These are phyloP conservation scores for Aspergillus calidoustus DNA, from an alignment of 2,329 filamentous ascomycete genomes.

Conservation along the genomic window DNA sequence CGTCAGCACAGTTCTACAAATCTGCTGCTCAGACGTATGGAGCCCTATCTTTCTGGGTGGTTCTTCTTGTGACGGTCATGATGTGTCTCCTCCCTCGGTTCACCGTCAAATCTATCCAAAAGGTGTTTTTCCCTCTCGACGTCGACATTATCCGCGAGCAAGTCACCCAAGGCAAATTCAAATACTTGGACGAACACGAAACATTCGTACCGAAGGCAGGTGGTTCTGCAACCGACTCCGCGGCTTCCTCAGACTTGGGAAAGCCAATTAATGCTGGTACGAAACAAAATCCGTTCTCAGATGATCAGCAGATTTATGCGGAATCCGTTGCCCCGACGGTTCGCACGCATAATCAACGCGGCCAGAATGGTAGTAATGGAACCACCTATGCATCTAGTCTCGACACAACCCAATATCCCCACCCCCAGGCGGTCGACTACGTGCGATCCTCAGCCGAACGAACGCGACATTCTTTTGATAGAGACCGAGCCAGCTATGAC, in stretches of 20 bases:
- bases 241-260: slow-evolving; percentile 44
- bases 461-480: slow-evolving; percentile 84
- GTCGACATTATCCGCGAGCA: slow-evolving; percentile 97
- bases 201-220: slow-evolving; percentile 54
- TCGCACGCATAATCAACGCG: slow-evolving; percentile 77
- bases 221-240: slow-evolving; percentile 45
- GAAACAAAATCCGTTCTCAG: slow-evolving; percentile 70
- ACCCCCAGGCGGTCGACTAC: slow-evolving; percentile 64
- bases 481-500: slow-evolving; percentile 51
- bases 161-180: slow-evolving; percentile 79
- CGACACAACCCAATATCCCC: slow-evolving; percentile 53
- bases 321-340: slow-evolving; percentile 80
- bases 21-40: slow-evolving; percentile 79
- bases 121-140: slow-evolving; percentile 90
- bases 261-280: slow-evolving; percentile 61
- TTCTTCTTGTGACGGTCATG: slow-evolving; percentile 76
- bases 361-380: slow-evolving; percentile 90
- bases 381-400: slow-evolving; percentile 76
- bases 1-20: slow-evolving; percentile 71
- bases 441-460: slow-evolving; percentile 79
- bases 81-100: slow-evolving; percentile 89
- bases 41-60: slow-evolving; percentile 83
- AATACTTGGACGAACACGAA: slow-evolving; percentile 66
- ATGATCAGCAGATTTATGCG: slow-evolving; percentile 90
- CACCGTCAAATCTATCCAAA: slow-evolving; percentile 82